These are phyloP conservation scores for Hanseniaspora uvarum DNA, from an alignment of 1,139 yeast species.

Conservation along the genomic window DNA sequence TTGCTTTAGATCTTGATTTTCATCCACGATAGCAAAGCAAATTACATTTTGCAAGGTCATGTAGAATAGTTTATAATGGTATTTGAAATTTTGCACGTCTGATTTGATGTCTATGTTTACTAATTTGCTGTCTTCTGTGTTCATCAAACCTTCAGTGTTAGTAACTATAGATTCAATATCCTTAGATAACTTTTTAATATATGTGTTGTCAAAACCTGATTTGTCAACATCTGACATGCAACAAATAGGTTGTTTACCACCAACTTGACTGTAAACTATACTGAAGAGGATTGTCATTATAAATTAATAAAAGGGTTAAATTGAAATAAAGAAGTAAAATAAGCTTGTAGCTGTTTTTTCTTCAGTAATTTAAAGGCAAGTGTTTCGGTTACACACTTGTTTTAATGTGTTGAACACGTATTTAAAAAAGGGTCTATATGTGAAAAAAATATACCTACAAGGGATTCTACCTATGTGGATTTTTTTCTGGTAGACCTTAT, in stretches of 20 bases:
- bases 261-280: slow-evolving; percentile 14
- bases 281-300: slow-evolving; percentile 12
- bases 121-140: slow-evolving; percentile 9
- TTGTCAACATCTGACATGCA: slow-evolving; percentile 17
- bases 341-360: too few relatives aligned
- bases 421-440: background rate
- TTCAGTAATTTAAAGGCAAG: too few relatives aligned
- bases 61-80: slow-evolving; percentile 12
- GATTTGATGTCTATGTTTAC: slow-evolving; percentile 16
- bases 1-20: slow-evolving; percentile 10
- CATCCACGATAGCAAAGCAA: slow-evolving; percentile 10
- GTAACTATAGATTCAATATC: slow-evolving; percentile 12
- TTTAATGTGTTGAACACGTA: background rate
- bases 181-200: slow-evolving; percentile 1
- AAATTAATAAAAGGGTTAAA: background rate
- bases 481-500: background rate
- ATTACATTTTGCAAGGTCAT: slow-evolving; percentile 13
- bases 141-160: slow-evolving; percentile 11
- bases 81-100: slow-evolving; percentile 15
- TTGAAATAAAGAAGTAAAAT: background rate
- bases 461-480: background rate
- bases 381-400: background rate
- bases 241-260: slow-evolving; percentile 13
- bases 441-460: too few relatives aligned
- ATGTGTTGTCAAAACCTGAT: slow-evolving; percentile 13